Conservation (phyloP, 1,284 basidiomycete species). For the Ceratobasidium sp. region DNA sequence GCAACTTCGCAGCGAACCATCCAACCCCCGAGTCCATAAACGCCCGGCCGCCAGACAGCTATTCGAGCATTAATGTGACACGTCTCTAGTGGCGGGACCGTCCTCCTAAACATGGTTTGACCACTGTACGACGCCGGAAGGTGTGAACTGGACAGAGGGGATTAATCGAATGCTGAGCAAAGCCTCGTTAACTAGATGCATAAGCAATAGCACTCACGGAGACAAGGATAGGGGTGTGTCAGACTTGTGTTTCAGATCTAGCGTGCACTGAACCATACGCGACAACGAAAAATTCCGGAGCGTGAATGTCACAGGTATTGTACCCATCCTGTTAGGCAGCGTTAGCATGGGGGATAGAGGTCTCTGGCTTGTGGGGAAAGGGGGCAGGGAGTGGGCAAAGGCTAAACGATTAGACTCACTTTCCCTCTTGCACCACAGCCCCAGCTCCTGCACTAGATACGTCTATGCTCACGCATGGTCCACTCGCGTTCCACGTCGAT, state of each 20-base stretch:
- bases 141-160: conserved; percentile 53
- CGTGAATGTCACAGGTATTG: conserved; percentile 61
- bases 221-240: conserved; percentile 28
- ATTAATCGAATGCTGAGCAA: neutral
- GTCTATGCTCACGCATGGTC: conserved; percentile 23
- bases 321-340: conserved; percentile 58
- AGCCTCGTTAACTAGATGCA: neutral
- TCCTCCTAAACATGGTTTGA: conserved; percentile 63
- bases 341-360: conserved; percentile 8
- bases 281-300: conserved; percentile 75
- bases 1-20: conserved; percentile 25
- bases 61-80: conserved; percentile 57
- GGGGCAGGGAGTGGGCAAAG: neutral
- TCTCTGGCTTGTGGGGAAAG: neutral
- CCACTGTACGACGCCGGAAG: conserved; percentile 64
- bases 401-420: neutral
- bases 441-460: conserved; percentile 13
- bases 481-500: conserved; percentile 70
- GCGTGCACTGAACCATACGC: conserved; percentile 28
- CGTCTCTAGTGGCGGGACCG: conserved; percentile 58
- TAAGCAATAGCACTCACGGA: conserved; percentile 13
- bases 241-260: conserved; percentile 34
- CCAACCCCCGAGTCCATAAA: conserved; percentile 69
- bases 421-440: conserved; percentile 22
- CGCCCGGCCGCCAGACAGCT: conserved; percentile 68